A percentile compares a stretch with the other conserved stretches of the same genome.
Evolutionary conservation across 1,139 yeast genomes (phyloP).

Genomic region (Debaryomyces psychrophilus): DNA sequence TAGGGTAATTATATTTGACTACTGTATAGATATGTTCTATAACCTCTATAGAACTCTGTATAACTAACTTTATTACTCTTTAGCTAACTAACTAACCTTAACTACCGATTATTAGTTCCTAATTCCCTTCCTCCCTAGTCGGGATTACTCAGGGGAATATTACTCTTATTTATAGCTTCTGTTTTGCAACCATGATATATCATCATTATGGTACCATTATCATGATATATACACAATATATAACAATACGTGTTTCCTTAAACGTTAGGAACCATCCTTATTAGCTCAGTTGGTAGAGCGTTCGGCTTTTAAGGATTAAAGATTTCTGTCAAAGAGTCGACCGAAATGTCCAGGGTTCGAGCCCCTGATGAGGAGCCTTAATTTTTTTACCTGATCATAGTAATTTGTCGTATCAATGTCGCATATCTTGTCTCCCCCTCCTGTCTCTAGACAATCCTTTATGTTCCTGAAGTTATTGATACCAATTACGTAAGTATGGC

Average conservation of each 20-base stretch:
- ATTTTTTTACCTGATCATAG: constrained; percentile 2
- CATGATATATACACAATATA: background rate
- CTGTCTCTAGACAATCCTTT: background rate
- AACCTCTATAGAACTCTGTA: no score
- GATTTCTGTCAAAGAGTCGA: constrained; percentile 13
- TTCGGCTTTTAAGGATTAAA: constrained; percentile 13
- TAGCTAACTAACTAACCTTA: no score
- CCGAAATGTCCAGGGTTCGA: constrained; percentile 16
- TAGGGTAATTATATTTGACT: no score
- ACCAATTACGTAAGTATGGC: background rate
- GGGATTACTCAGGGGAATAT: no score
- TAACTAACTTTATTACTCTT: no score
- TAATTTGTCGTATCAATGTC: background rate
- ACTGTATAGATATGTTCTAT: no score
- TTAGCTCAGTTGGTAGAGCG: constrained; percentile 16
- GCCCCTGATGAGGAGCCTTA: constrained; percentile 14
- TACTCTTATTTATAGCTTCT: no score
- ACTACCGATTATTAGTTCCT: no score
- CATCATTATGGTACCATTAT: no score
- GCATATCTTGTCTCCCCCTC: background rate
- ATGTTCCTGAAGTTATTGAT: no score
- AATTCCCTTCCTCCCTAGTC: no score
- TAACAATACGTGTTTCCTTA: background rate
- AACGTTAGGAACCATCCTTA: constrained; percentile 8
- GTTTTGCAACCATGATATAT: background rate